Base-by-base conservation (phyloP, 306 rosid species). In the Begonia fuchsioides region DNA sequence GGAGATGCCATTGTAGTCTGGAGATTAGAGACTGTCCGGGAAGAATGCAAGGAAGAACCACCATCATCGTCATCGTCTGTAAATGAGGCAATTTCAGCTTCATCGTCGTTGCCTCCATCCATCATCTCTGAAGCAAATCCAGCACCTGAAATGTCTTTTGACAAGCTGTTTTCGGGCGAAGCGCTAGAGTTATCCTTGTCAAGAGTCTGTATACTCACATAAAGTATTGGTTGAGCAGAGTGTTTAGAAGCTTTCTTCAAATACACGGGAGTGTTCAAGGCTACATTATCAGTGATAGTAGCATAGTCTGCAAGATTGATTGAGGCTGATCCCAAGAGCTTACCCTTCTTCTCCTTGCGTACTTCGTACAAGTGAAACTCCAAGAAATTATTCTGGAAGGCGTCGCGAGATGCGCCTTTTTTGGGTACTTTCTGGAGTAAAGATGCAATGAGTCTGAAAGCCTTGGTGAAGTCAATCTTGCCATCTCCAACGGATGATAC, bases 251-350 rank as follows among this genome's bases (percentile, higher is more conserved):
- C 70, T 69, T 49, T 82, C 78, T 86, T 86, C 68, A 62, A 76
- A 72, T 66, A 76, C 59, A 86, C 26, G 6, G 53, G 62, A 67
- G 72, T 50, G 47, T 61, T 57, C 20, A 76, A 49, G 49, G 70
- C 53, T 50, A 54, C 45, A 16, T 71, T 38, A 54, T 79, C 93
- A 67, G 55, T 70, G 48, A 74, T 35, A 39, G 52, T 56, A 47
- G 77, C 93, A 44, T 60, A 82, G n/a, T 82, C 93, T 15, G 86
- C 93, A 66, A 86, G 67, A 59, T 86, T 79, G 47, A 86, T 44
- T 0, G 54, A 39, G 41, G 74, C 83, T 47, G 88, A 69, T 39
- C 83, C 96, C 69, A 86, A 51, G 43, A 74, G 72, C 40, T 78
- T 82, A 59, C 66, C 70, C 61, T 79, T 86, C 69, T 65, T 86